Percentiles rank a stretch among this genome's conserved stretches.
phyloP scores from a whole-genome alignment of 352 stramenopile species.

The Globisporangium iwayamae region DNA sequence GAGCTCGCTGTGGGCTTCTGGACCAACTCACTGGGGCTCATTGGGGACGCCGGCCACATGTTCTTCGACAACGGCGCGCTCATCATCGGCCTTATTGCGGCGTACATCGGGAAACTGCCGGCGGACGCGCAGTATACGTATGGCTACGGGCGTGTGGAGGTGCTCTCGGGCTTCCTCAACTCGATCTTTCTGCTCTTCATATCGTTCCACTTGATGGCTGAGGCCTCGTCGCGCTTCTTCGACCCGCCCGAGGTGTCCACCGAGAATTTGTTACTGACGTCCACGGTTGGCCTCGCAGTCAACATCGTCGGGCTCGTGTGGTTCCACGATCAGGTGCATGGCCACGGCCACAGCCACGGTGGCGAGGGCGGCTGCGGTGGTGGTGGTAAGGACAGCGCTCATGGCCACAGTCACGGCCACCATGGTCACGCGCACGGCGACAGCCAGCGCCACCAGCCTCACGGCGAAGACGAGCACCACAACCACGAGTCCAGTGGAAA shows the following conservation, averaged over 20 bases:
- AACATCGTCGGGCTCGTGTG: constrained; percentile 89
- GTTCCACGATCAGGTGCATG: constrained; percentile 88
- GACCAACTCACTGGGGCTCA: constrained; percentile 83
- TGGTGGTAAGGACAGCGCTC: constrained; percentile 27
- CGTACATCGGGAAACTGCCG: constrained; percentile 76
- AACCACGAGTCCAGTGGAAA: neutral
- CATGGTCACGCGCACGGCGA: constrained; percentile 35
- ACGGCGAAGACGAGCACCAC: constrained; percentile 10
- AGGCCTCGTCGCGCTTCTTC: constrained; percentile 70
- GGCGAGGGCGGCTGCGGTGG: constrained; percentile 27
- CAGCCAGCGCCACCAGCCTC: constrained; percentile 13
- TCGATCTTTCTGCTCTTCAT: constrained; percentile 82
- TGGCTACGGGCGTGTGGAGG: constrained; percentile 83
- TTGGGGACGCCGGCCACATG: constrained; percentile 88
- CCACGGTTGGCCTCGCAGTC: constrained; percentile 70
- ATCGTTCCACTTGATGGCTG: constrained; percentile 76
- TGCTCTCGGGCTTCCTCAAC: constrained; percentile 87
- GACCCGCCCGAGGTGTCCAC: constrained; percentile 75
- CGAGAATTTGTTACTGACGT: constrained; percentile 85
- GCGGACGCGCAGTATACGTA: constrained; percentile 76
- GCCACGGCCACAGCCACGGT: constrained; percentile 58
- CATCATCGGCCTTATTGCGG: constrained; percentile 79
- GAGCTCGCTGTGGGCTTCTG: constrained; percentile 81
- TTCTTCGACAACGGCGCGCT: constrained; percentile 85
- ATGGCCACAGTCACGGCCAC: constrained; percentile 37